phyloP scores from a whole-genome alignment of 352 stramenopile genomes.

The Globisporangium lucens region DNA sequence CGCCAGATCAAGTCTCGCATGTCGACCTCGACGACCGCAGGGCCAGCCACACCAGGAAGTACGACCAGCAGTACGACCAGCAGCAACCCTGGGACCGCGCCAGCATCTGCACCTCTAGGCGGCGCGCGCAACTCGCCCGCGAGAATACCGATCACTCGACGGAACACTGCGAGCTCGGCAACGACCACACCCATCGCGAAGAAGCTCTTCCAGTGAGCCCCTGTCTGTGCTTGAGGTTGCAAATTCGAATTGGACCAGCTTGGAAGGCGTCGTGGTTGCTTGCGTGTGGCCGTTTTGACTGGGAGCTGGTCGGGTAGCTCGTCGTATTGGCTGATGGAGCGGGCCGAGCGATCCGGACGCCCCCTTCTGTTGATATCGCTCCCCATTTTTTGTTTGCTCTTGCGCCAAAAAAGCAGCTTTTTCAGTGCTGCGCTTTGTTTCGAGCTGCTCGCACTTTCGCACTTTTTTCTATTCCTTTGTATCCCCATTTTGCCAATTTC shows the following conservation, averaged over 20 bases:
- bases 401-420: slow-evolving; percentile 5
- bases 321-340: not conserved
- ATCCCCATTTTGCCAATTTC: not conserved
- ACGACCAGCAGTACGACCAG: slow-evolving; percentile 16
- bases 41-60: slow-evolving; percentile 9
- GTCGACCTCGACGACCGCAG: slow-evolving; percentile 11
- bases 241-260: not conserved
- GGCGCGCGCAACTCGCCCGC: slow-evolving; percentile 19
- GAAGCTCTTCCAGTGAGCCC: slow-evolving; percentile 30
- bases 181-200: slow-evolving; percentile 29
- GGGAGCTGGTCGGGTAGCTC: not conserved
- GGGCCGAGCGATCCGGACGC: too few relatives aligned
- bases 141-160: slow-evolving; percentile 16
- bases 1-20: slow-evolving; percentile 75
- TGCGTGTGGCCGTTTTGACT: not conserved
- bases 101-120: not conserved
- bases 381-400: slow-evolving; percentile 7
- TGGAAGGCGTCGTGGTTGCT: not conserved
- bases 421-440: slow-evolving; percentile 2
- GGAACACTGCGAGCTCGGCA: not conserved
- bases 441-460: not conserved
- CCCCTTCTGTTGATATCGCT: not conserved
- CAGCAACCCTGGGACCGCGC: slow-evolving; percentile 3
- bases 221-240: not conserved
- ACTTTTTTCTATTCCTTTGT: slow-evolving; percentile 1